Conservation (phyloP, 257 asterid genomes). For the Ballota nigra region DNA sequence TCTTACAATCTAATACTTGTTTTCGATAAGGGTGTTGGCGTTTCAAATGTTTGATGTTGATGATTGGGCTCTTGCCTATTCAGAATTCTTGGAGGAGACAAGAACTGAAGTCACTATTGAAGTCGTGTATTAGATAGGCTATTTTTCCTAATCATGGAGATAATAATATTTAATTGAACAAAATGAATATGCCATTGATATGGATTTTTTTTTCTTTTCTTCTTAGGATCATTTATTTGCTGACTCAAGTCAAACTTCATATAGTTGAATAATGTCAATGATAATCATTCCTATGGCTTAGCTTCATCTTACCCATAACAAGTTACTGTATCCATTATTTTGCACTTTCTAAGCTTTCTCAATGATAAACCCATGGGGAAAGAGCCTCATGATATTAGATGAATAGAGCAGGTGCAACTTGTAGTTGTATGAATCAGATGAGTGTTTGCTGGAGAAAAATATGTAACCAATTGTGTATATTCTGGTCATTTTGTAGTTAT, state of each 20-base stretch:
- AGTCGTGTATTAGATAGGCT: neutral
- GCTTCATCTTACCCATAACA: neutral
- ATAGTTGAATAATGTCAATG: constrained; percentile 1
- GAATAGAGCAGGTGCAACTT: neutral
- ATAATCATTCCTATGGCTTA: neutral
- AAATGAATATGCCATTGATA: neutral
- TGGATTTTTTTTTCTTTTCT: neutral
- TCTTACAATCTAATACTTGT: neutral
- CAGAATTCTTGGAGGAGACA: neutral
- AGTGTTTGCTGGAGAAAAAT: neutral
- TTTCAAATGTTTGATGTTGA: neutral
- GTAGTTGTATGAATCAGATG: constrained; percentile 1
- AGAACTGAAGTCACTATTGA: neutral
- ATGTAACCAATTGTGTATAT: neutral
- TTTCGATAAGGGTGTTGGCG: neutral
- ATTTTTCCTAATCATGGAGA: neutral
- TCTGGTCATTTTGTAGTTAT: neutral
- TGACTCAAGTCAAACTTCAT: neutral
- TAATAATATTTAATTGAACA: neutral
- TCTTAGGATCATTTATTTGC: neutral
- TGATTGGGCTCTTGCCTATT: neutral
- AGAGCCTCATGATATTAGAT: constrained; percentile 6
- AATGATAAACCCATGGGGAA: neutral
- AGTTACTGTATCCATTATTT: neutral
- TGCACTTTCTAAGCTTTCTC: neutral